Conservation (phyloP, 2,329 filamentous ascomycete species). For the Fusarium sororula region DNA sequence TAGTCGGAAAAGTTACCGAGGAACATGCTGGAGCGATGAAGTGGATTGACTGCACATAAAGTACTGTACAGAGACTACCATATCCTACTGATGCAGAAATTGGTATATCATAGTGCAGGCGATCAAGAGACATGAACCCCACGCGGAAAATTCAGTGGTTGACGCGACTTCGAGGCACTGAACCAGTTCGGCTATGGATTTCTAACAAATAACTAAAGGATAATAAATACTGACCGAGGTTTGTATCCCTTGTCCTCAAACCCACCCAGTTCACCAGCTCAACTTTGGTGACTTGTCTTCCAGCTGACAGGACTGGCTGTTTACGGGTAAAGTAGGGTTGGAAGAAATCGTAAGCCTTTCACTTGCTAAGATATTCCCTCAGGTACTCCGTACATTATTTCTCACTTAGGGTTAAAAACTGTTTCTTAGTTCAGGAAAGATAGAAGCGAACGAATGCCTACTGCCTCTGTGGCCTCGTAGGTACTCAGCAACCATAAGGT, state of each 20-base stretch:
- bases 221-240: background rate
- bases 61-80: background rate
- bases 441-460: background rate
- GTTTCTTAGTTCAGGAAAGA: background rate
- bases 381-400: no score
- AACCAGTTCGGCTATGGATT: background rate
- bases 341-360: background rate
- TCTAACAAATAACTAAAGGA: background rate
- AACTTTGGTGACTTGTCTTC: background rate
- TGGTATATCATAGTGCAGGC: background rate
- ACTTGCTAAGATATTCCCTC: background rate
- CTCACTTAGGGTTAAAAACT: background rate
- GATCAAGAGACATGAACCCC: background rate
- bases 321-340: background rate
- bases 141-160: background rate
- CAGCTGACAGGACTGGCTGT: background rate
- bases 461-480: background rate
- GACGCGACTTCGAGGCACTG: background rate
- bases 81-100: background rate
- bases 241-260: background rate
- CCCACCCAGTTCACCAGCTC: background rate
- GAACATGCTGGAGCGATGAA: background rate
- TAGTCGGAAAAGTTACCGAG: constrained; percentile 12
- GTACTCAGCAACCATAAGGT: background rate
- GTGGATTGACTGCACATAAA: background rate